Conservation (phyloP, 1,284 basidiomycete species). For the Thecaphora thlaspeos region DNA sequence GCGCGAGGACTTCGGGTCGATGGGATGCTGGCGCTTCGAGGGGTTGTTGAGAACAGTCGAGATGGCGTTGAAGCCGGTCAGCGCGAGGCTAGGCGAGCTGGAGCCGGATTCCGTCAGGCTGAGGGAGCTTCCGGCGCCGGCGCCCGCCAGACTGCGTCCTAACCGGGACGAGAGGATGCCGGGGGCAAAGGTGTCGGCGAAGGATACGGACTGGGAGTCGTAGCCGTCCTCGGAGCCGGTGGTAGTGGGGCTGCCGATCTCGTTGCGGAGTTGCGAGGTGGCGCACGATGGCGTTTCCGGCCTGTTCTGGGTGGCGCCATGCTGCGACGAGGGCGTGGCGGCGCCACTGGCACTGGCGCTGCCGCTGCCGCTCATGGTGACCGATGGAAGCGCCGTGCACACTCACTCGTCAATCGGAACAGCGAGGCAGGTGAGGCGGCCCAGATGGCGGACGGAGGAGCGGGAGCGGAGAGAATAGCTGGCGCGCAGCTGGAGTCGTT, state of each 20-base stretch:
- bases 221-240: conserved; percentile 15
- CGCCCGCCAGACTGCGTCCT: conserved; percentile 19
- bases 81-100: conserved; percentile 19
- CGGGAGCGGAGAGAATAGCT: too few species aligned
- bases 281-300: background rate
- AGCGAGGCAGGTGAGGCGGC: too few species aligned
- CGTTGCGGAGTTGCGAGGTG: conserved; percentile 9
- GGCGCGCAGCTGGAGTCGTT: too few species aligned
- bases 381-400: too few species aligned
- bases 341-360: conserved; percentile 6
- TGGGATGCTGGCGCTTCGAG: conserved; percentile 43
- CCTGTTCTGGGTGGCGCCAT: background rate
- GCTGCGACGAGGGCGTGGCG: conserved; percentile 9
- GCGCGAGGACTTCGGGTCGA: conserved; percentile 50
- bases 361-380: conserved; percentile 23
- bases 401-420: too few species aligned
- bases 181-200: conserved; percentile 18
- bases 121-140: conserved; percentile 16
- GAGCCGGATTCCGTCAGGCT: conserved; percentile 25
- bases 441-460: too few species aligned
- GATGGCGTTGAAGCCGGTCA: conserved; percentile 44
- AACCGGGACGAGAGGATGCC: conserved; percentile 24
- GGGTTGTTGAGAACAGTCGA: conserved; percentile 56
- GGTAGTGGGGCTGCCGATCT: conserved; percentile 21
- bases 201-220: background rate